Evolutionary conservation across 2,329 filamentous ascomycete genomes (phyloP).

Genomic region (Neurospora sp.): DNA sequence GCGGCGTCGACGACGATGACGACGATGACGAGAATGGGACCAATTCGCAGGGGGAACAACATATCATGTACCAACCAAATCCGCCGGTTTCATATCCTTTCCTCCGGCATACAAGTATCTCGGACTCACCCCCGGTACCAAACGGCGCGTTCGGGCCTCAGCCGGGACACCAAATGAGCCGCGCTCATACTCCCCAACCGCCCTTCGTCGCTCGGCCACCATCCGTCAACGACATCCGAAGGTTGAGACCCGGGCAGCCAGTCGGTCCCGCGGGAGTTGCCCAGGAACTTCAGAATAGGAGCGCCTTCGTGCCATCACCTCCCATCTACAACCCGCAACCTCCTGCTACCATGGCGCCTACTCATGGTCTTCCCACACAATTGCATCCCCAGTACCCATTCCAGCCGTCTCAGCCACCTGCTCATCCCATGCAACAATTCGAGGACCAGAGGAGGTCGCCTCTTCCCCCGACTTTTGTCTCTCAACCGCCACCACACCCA

Average conservation of each 20-base stretch:
- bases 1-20: slow-evolving; percentile 77
- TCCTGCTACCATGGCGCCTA: slow-evolving; percentile 29
- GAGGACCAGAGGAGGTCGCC: slow-evolving; percentile 69
- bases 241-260: slow-evolving; percentile 59
- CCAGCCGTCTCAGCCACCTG: slow-evolving; percentile 23
- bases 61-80: slow-evolving; percentile 40
- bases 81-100: slow-evolving; percentile 64
- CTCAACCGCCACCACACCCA: slow-evolving; percentile 42
- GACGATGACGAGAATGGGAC: slow-evolving; percentile 67
- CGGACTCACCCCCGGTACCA: slow-evolving; percentile 77
- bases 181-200: slow-evolving; percentile 75
- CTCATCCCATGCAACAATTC: slow-evolving; percentile 53
- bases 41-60: slow-evolving; percentile 54
- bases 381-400: slow-evolving; percentile 29
- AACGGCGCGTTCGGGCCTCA: slow-evolving; percentile 64
- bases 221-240: slow-evolving; percentile 70
- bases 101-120: slow-evolving; percentile 72
- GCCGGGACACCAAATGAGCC: slow-evolving; percentile 34
- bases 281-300: slow-evolving; percentile 24
- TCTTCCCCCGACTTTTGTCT: slow-evolving; percentile 55
- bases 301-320: slow-evolving; percentile 72
- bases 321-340: slow-evolving; percentile 69
- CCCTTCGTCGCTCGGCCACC: slow-evolving; percentile 63
- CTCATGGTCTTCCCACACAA: slow-evolving; percentile 32
- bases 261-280: slow-evolving; percentile 50